Percentiles rank a stretch among this genome's conserved stretches.
Conservation (phyloP, 106 monocot genomes). For the Platanthera guangdongensis region DNA sequence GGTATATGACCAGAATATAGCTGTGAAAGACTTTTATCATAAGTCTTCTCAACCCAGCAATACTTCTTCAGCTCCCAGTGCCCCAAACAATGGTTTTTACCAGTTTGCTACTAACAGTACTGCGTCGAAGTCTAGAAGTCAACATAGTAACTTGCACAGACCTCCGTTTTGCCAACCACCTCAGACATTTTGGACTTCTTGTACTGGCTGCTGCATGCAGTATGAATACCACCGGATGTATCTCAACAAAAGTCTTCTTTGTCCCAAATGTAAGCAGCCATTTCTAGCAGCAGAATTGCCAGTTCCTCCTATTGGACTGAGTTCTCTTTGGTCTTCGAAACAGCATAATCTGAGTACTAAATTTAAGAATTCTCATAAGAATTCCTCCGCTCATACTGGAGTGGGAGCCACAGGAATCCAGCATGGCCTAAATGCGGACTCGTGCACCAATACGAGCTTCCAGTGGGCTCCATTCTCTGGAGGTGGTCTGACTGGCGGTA, state of each 20-base stretch:
- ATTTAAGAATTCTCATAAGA: conserved; percentile 3
- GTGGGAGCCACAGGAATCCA: conserved; percentile 8
- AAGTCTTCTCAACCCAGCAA: not conserved
- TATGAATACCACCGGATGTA: conserved; percentile 30
- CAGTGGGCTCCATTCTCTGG: conserved; percentile 34
- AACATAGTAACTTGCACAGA: not conserved
- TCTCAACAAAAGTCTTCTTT: conserved; percentile 64
- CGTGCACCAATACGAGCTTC: conserved; percentile 16
- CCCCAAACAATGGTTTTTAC: conserved; percentile 22
- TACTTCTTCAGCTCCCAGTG: not conserved
- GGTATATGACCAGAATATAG: conserved; percentile 49
- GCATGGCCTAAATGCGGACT: conserved; percentile 9
- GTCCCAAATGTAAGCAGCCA: conserved; percentile 60
- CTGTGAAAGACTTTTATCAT: conserved; percentile 11
- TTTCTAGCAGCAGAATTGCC: conserved; percentile 52
- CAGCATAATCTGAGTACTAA: conserved; percentile 10
- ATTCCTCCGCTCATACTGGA: conserved; percentile 5
- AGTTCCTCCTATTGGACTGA: conserved; percentile 26
- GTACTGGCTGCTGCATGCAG: conserved; percentile 15
- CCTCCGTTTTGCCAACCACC: conserved; percentile 6
- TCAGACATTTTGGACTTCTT: conserved; percentile 65
- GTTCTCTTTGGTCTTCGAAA: conserved; percentile 22
- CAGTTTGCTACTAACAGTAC: conserved; percentile 16
- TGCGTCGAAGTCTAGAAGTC: conserved; percentile 4
- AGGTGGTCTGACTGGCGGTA: conserved; percentile 13